phyloP scores from a whole-genome alignment of 306 rosid genomes.

The Fragaria iinumae region DNA sequence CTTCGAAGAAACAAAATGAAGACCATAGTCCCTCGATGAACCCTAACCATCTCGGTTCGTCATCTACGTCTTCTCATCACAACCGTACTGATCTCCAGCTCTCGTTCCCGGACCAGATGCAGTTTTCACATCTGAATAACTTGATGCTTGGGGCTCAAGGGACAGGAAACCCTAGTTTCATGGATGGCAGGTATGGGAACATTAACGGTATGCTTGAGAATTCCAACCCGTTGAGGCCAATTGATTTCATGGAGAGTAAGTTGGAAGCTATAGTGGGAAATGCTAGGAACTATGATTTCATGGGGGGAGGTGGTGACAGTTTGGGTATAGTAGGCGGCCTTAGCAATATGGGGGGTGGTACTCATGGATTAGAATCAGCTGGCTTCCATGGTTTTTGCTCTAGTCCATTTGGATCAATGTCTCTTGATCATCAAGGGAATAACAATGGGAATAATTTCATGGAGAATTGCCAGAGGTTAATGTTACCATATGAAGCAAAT shows the following conservation, averaged over 20 bases:
- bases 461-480: slow-evolving; percentile 73
- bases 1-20: slow-evolving; percentile 66
- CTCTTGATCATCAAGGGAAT: slow-evolving; percentile 41
- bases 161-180: slow-evolving; percentile 49
- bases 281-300: slow-evolving; percentile 47
- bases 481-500: slow-evolving; percentile 62
- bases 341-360: slow-evolving; percentile 24
- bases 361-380: slow-evolving; percentile 38
- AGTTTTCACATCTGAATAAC: slow-evolving; percentile 56
- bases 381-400: slow-evolving; percentile 53
- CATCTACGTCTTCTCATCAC: slow-evolving; percentile 34
- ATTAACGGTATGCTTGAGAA: slow-evolving; percentile 39
- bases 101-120: slow-evolving; percentile 61
- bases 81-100: slow-evolving; percentile 73
- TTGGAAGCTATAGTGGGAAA: slow-evolving; percentile 50
- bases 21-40: slow-evolving; percentile 13
- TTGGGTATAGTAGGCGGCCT: slow-evolving; percentile 44
- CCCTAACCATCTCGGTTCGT: slow-evolving; percentile 30
- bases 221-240: slow-evolving; percentile 41
- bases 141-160: slow-evolving; percentile 43
- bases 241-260: slow-evolving; percentile 79
- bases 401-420: slow-evolving; percentile 45
- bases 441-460: slow-evolving; percentile 37
- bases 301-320: slow-evolving; percentile 39
- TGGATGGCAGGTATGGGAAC: slow-evolving; percentile 22